Evolutionary conservation across 2,329 filamentous ascomycete species (phyloP).

Genomic region (Talaromyces sp.): DNA sequence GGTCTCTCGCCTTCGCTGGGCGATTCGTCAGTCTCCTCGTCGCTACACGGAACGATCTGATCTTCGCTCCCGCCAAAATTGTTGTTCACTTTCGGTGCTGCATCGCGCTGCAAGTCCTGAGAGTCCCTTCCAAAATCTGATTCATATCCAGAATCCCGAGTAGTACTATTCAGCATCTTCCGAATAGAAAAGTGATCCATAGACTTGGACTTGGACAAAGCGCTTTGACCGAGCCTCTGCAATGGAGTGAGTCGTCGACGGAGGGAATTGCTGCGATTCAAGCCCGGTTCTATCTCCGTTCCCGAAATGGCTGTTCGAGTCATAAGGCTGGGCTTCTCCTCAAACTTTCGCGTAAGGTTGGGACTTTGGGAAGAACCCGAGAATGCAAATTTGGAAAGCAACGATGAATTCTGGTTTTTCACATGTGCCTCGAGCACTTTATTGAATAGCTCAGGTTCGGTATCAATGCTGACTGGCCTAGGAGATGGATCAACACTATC

Average conservation of each 20-base stretch:
- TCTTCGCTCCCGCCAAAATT: conserved; percentile 47
- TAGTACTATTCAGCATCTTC: conserved; percentile 8
- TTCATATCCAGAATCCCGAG: conserved; percentile 15
- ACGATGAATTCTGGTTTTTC: conserved; percentile 29
- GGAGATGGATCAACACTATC: neutral
- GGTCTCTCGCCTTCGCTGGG: conserved; percentile 9
- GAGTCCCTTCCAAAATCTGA: conserved; percentile 12
- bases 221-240: conserved; percentile 37
- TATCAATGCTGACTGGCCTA: conserved; percentile 14
- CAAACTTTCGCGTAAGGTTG: neutral
- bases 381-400: conserved; percentile 35
- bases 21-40: conserved; percentile 36
- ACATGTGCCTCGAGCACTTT: conserved; percentile 34
- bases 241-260: conserved; percentile 33
- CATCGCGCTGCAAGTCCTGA: neutral
- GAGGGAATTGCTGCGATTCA: conserved; percentile 11
- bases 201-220: conserved; percentile 34
- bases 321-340: neutral
- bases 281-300: neutral
- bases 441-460: conserved; percentile 23
- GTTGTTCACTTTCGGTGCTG: neutral
- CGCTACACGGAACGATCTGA: conserved; percentile 47
- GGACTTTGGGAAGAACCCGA: conserved; percentile 13
- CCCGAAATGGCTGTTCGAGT: neutral
- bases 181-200: conserved; percentile 24